These are phyloP conservation scores for Kwoniella newhampshirensis DNA, from an alignment of 768 basidiomycete genomes.

Conservation along the genomic window DNA sequence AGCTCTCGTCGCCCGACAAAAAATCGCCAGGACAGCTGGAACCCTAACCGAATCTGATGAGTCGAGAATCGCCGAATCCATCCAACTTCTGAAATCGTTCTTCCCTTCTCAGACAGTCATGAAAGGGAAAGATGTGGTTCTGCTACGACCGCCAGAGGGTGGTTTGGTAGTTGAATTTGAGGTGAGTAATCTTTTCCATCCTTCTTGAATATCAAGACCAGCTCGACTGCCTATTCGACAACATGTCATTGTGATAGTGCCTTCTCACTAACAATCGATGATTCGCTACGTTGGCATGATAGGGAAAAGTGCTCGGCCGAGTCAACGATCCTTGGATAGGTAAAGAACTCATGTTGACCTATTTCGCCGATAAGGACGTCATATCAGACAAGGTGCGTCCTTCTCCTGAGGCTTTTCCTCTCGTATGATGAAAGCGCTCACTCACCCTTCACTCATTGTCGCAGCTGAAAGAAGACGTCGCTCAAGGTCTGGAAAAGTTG, in stretches of 20 bases:
- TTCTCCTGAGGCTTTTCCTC: neutral
- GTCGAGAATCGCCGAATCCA: conserved; percentile 43
- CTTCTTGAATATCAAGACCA: too few relatives aligned
- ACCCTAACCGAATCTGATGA: conserved; percentile 41
- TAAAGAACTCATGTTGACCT: conserved; percentile 52
- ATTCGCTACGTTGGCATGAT: neutral
- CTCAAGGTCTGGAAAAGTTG: conserved; percentile 31
- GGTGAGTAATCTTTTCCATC: conserved; percentile 25
- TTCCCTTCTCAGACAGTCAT: conserved; percentile 50
- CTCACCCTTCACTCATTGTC: neutral
- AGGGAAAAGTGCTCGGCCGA: conserved; percentile 47
- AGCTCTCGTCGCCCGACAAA: conserved; percentile 53
- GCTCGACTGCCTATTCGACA: too few relatives aligned
- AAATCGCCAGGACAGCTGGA: conserved; percentile 43
- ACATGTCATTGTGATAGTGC: too few relatives aligned
- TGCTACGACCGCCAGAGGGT: conserved; percentile 41
- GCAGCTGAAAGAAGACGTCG: conserved; percentile 49
- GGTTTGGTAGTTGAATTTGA: conserved; percentile 50
- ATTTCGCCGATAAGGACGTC: conserved; percentile 52
- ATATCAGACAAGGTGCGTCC: conserved; percentile 42
- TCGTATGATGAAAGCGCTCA: neutral
- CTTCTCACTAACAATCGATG: too few relatives aligned
- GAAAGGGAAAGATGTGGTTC: conserved; percentile 50
- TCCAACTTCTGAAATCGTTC: conserved; percentile 51
- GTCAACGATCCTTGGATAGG: conserved; percentile 48